Evolutionary conservation across 2,329 filamentous ascomycete species (phyloP), one percentile per base, ranked within the genome.

Genomic region (Claviceps cyperi): DNA sequence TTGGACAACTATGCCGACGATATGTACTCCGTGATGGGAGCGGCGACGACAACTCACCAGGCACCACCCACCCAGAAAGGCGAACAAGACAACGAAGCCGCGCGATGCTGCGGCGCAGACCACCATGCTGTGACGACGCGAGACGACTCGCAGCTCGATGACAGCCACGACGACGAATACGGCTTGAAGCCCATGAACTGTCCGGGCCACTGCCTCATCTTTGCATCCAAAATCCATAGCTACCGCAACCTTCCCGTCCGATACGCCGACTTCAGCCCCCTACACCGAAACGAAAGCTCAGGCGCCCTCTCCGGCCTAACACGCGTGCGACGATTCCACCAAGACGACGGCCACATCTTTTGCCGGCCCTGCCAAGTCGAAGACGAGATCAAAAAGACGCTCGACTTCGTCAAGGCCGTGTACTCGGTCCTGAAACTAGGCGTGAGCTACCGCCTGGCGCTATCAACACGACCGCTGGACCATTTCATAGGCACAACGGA

Each of bases 171-270:
- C 53, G 80, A 83, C 55, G 83, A 86, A 54, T 94, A 86, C 65
- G 86, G 86, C 17, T 69, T 94, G 57, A 94, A 94, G 66, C 88
- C 88, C 14, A 94, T 94, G 88, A 94, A 94, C 62, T 94, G 88
- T 62, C 88, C 88, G 0, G 88, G 87, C 3, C 88, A 94, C 65
- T 94, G 87, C 62, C 71, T 94, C 55, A 77, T 94, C 54, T 94
- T 94, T 63, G 82, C 78, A 53, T 83, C 83, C 45, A 77, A 83
- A 56, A 75, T 76, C 51, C 80, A 81, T 53, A 88, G 83, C 57
- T 91, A 91, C 66, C 78, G 83, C 55, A 85, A 94, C 55, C 70
- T 94, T 17, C 88, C 89, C 1, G 76, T 94, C 53, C 81, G 88
- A 58, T 88, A 87, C 65, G 86, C 88, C 50, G 89, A 94, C 64